Evolutionary conservation across 2,329 filamentous ascomycete species (phyloP), one percentile per base, ranked within the genome.

Genomic region (Dissoconium aciculare): DNA sequence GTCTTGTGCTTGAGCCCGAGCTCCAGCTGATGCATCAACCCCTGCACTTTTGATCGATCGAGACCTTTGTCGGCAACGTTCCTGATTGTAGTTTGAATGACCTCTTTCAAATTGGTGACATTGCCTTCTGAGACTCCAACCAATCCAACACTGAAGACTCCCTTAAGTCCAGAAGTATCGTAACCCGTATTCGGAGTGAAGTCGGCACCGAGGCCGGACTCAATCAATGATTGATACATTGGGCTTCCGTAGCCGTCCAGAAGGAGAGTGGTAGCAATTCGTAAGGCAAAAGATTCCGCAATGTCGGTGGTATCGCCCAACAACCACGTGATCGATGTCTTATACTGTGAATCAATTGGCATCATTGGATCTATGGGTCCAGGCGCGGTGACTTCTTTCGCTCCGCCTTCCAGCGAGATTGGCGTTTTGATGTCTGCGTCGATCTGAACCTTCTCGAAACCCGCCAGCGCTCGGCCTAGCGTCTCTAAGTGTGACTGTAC

Each of bases 191-290:
- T 98, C 3, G 89, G 83, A 31, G 83, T 92, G 62, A 84, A 98
- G 46, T 93, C 87, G 0, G 83, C 81, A 13, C 89, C 89, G 23
- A 98, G 68, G 1, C 84, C 85, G 27, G 78, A 74, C 53, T 95
- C 87, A 32, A 98, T 80, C 35, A 98, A 63, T 2, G 78, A 81
- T 38, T 76, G 76, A 54, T 95, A 95, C 33, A 98, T 59, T 0
- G 89, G 89, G 4, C 89, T 94, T 10, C 89, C 87, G 52, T 95
- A 98, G 4, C 89, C 89, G 52, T 93, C 85, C 60, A 92, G 77
- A 6, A 98, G 60, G 11, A 98, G 60, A 2, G 78, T 83, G 3
- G 82, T 82, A 17, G 95, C 60, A 5, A 98, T 66, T 3, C 78
- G 74, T 4, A 94, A 57, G 0, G 83, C 82, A 54, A 95, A 95